Base-by-base conservation (phyloP, 768 basidiomycete genomes). In the Pleurotus pulmonarius region DNA sequence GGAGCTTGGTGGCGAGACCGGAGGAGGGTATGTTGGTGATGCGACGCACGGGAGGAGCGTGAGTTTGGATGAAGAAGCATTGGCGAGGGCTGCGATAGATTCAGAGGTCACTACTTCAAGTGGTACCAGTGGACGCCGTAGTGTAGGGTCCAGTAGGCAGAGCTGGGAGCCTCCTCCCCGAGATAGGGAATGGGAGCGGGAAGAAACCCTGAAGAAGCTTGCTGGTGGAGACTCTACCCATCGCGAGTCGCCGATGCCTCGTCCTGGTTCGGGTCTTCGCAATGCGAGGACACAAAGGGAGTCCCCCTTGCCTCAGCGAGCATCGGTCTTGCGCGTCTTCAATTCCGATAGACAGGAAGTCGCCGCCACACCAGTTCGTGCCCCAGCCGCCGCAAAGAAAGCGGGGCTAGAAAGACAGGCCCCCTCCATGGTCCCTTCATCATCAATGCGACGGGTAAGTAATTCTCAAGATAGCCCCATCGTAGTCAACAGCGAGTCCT, bases 381-480 rank as follows among this genome's bases (percentile, higher is more conserved):
- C 39, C 4, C 22, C 51, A 3, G 7, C 29, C 8, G 29, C 9
- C 9, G 29, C 11, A 34, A 34, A 8, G 29, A 34, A 34, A 34
- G 29, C 11, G 29, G 29, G 29, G 29, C 29, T 34, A 11, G 65
- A 73, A 24, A 49, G 71, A 12, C 74, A 75, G 40, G 73, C 71
- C 58, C 64, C 75, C 26, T 63, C 62, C 8, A 65, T 66, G 6
- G 61, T 61, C 8, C 60, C 63, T 16, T 66, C 71, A n/a, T 63
- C 72, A 5, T 68, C 77, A 0, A 74, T 75, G 7, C 78, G 87
- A 43, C 75, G 84, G 41, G 64, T 87, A 41, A 81, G 85, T 59
- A 74, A 81, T 0, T 82, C 85, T 2, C 73, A 84, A 40, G 83
- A 86, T 41, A 79, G 80, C 39, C 72, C 80, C 20, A 80, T 81